Evolutionary conservation across 176 grass and related monocot species (phyloP), one percentile per base, ranked within the genome.

Genomic region (Lolium perenne): DNA sequence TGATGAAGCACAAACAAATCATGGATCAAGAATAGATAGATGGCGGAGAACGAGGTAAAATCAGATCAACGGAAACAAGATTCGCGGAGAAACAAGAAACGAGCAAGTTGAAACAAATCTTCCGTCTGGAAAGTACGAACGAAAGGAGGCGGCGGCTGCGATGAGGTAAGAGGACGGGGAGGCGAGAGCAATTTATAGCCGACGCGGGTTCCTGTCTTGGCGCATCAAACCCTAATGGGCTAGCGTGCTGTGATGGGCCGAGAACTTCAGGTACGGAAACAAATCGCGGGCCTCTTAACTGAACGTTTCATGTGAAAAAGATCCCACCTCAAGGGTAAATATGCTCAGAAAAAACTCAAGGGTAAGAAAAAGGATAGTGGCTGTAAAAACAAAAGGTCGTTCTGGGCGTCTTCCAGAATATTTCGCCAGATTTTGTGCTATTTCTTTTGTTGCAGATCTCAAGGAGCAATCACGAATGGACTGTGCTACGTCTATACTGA

Each of bases 1-100:
- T 93, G 88, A 93, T 76, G 91, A 96, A 96, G 94, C 91, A 78
- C 78, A 9, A 17, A 9, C 18, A 17, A 14, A 75, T 43, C 2
- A 54, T 3, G 22, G 63, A 29, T 3, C 7, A 0, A 47, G 4
- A 70, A 21, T 1, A 63, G 58, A 63, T 26, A 63, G 58, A 63
- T 26, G 0, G 5, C 12, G 6, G 38, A 13, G 11, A 35, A 68
- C 11, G 8, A 4, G 20, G 8, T 8, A 9, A 69, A 69, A 41
- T 10, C 66, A 18, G 18, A 54, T 18, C 4, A 23, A 77, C 17
- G 17, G 20, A 0, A 66, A 59, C 22, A 0, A 55, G 10, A 40
- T 40, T 22, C 0, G 0, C 25, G 2, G 17, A n/a, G 18, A 18
- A 49, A 8, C 25, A 68, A 69, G 1, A 8, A 76, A 14, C 15